phyloP scores from a whole-genome alignment of 768 basidiomycete species.

The Rhodotorula taiwanensis region DNA sequence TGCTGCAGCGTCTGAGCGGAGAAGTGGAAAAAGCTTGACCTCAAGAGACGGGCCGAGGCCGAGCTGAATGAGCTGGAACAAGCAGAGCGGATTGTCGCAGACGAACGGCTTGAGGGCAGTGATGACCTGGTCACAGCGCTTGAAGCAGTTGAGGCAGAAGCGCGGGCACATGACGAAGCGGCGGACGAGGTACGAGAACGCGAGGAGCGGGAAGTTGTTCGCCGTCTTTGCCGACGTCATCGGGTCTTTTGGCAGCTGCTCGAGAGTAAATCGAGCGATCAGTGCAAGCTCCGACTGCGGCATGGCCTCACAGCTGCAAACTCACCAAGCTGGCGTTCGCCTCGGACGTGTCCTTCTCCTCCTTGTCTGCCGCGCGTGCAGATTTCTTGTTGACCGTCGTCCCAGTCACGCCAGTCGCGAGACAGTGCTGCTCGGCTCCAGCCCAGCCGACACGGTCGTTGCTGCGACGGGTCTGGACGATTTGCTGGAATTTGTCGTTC shows the following conservation, averaged over 20 bases:
- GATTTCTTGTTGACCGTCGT: conserved; percentile 42
- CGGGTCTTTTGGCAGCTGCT: conserved; percentile 46
- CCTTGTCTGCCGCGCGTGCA: conserved; percentile 47
- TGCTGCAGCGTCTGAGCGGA: no score
- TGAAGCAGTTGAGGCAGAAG: conserved; percentile 70
- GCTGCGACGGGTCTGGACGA: conserved; percentile 53
- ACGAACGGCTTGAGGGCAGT: conserved; percentile 58
- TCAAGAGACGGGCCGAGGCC: conserved; percentile 64
- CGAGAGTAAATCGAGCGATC: no score
- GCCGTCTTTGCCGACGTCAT: conserved; percentile 48
- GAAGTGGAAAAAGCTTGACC: conserved; percentile 45
- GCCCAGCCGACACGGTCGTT: conserved; percentile 60
- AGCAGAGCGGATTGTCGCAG: conserved; percentile 59
- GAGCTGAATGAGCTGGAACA: conserved; percentile 62
- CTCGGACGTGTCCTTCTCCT: conserved; percentile 44
- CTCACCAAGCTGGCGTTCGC: conserved; percentile 21
- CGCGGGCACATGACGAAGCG: conserved; percentile 59
- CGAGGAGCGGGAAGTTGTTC: conserved; percentile 56
- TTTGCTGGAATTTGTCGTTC: conserved; percentile 54
- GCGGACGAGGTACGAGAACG: conserved; percentile 61
- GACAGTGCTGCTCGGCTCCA: conserved; percentile 56
- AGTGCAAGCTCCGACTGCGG: no score
- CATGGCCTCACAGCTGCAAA: background rate
- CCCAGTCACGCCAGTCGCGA: conserved; percentile 49
- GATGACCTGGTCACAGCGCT: conserved; percentile 42